phyloP scores from a whole-genome alignment of 176 grass and related monocot species.

The Phragmites australis region DNA sequence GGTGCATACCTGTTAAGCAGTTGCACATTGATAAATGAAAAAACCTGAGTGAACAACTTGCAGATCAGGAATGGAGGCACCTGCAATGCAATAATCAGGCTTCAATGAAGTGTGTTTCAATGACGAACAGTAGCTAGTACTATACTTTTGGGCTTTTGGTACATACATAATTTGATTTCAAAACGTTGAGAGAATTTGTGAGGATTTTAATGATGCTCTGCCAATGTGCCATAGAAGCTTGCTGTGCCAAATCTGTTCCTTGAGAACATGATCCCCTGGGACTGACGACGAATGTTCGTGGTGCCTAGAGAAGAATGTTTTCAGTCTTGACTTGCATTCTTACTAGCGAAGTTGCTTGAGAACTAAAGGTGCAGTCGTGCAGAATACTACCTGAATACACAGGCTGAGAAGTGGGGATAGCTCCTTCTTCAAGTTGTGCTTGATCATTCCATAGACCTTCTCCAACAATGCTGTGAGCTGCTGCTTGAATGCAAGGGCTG shows the following conservation, averaged over 20 bases:
- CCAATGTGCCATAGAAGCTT: conserved; percentile 62
- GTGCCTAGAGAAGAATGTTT: conserved; percentile 45
- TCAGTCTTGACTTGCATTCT: too few relatives aligned
- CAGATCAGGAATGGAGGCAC: conserved; percentile 57
- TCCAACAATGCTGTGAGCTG: conserved; percentile 69
- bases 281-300: conserved; percentile 54
- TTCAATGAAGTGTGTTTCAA: neutral
- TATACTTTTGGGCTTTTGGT: neutral
- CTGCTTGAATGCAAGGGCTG: conserved; percentile 70
- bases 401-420: conserved; percentile 57
- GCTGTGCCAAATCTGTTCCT: conserved; percentile 54
- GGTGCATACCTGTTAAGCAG: conserved; percentile 65
- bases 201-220: conserved; percentile 65
- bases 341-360: too few relatives aligned
- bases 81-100: conserved; percentile 28
- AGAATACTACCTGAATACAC: conserved; percentile 63
- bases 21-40: conserved; percentile 80
- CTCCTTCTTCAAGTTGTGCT: conserved; percentile 74
- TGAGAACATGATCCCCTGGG: conserved; percentile 48
- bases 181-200: conserved; percentile 47
- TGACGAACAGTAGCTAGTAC: neutral
- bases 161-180: conserved; percentile 60
- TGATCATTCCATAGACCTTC: conserved; percentile 74
- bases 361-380: too few relatives aligned
- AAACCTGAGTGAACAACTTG: conserved; percentile 66